phyloP scores from a whole-genome alignment of 768 basidiomycete species.

The Agrocybe pediades region DNA sequence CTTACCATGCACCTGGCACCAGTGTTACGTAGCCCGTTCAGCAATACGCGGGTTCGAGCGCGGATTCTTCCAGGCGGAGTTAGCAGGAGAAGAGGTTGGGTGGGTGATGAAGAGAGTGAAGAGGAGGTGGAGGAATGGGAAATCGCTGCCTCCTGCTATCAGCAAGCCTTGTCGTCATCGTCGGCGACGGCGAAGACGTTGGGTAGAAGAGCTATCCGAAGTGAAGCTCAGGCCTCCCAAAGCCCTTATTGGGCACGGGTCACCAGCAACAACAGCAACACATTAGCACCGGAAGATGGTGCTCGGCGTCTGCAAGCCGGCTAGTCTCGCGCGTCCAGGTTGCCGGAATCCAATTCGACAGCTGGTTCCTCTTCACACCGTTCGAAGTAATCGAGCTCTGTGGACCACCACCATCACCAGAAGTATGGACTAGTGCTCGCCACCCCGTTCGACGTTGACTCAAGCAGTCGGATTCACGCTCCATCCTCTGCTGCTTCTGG shows the following conservation, averaged over 20 bases:
- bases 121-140: too few relatives aligned
- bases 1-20: conserved; percentile 61
- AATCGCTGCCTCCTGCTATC: conserved; percentile 26
- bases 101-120: too few relatives aligned
- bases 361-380: background rate
- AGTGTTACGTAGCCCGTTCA: conserved; percentile 65
- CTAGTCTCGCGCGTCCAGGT: conserved; percentile 10
- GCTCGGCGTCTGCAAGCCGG: conserved; percentile 24
- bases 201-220: too few relatives aligned
- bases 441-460: too few relatives aligned
- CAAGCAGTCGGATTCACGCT: too few relatives aligned
- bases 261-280: conserved; percentile 2
- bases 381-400: conserved; percentile 3
- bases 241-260: too few relatives aligned
- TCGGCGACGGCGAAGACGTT: too few relatives aligned
- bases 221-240: too few relatives aligned
- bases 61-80: too few relatives aligned
- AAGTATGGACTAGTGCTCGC: too few relatives aligned
- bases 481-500: background rate
- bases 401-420: conserved; percentile 32
- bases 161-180: too few relatives aligned
- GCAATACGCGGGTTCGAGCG: conserved; percentile 45
- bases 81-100: too few relatives aligned
- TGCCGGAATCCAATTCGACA: background rate
- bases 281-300: conserved; percentile 16